Evolutionary conservation across 2,329 filamentous ascomycete species (phyloP).

Genomic region (Emericellopsis atlantica): DNA sequence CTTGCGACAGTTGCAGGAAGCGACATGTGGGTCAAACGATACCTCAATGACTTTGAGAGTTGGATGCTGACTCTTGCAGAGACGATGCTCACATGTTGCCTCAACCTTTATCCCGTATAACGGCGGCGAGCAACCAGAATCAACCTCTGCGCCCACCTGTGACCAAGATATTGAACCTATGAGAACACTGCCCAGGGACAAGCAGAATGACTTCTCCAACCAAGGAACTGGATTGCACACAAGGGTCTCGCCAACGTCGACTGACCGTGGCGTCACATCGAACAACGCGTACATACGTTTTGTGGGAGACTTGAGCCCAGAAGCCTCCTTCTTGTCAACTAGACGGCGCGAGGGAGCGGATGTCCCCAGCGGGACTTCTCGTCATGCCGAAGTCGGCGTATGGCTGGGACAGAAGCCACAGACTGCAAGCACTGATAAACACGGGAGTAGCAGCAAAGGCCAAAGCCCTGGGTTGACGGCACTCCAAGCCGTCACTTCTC

Average conservation of each 20-base stretch:
- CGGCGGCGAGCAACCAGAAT: not conserved
- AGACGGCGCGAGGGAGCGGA: not conserved
- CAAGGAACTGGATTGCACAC: constrained; percentile 5
- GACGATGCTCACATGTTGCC: not conserved
- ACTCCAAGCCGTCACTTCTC: not conserved
- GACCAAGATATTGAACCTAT: not conserved
- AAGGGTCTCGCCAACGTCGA: too few species aligned
- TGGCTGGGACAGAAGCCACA: constrained; percentile 6
- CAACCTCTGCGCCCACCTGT: not conserved
- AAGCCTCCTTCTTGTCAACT: constrained; percentile 8
- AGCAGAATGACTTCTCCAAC: constrained; percentile 7
- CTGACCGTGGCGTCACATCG: not conserved
- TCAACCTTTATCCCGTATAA: not conserved
- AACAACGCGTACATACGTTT: constrained; percentile 6
- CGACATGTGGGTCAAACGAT: constrained; percentile 3
- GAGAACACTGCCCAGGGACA: too few species aligned
- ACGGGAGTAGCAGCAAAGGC: not conserved
- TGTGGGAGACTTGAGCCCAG: constrained; percentile 10
- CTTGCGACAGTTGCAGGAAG: constrained; percentile 4
- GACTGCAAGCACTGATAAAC: not conserved
- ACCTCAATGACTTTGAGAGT: not conserved
- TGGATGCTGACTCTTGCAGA: not conserved
- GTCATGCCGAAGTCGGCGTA: constrained; percentile 6
- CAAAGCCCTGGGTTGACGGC: not conserved
- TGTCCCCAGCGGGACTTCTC: not conserved